Evolutionary conservation across 2,329 filamentous ascomycete species (phyloP).

Genomic region (Penicillium digitatum): DNA sequence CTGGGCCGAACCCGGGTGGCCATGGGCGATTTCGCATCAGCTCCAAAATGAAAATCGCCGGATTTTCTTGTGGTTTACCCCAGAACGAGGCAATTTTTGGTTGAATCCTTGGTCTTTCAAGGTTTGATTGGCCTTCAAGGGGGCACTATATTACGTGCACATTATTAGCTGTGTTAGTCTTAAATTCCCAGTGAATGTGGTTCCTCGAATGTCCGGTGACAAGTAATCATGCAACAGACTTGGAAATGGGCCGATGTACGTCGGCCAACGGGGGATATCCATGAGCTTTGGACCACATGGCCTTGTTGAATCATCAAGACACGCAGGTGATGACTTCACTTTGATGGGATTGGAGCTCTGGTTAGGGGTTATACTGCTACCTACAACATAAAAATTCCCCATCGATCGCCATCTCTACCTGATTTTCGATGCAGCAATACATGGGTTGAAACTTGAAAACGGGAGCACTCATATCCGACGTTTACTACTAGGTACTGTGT

Average conservation of each 20-base stretch:
- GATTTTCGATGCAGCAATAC: not conserved
- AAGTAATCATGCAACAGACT: not conserved
- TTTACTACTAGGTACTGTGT: not conserved
- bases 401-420: not conserved
- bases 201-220: not conserved
- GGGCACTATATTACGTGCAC: not conserved
- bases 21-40: not conserved
- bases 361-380: not conserved
- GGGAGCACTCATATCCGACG: not conserved
- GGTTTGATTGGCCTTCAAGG: not conserved
- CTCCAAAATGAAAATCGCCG: not conserved
- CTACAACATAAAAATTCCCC: not conserved
- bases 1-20: not conserved
- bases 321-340: not conserved
- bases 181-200: not conserved
- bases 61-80: not conserved
- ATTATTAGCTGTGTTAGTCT: not conserved
- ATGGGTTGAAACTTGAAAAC: not conserved
- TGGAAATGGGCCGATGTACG: not conserved
- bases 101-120: not conserved
- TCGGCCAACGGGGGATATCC: not conserved
- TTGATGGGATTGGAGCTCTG: not conserved
- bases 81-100: not conserved
- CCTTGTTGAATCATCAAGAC: not conserved
- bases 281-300: not conserved